phyloP scores from a whole-genome alignment of 768 basidiomycete genomes.

The Paxillus rubicundulus region DNA sequence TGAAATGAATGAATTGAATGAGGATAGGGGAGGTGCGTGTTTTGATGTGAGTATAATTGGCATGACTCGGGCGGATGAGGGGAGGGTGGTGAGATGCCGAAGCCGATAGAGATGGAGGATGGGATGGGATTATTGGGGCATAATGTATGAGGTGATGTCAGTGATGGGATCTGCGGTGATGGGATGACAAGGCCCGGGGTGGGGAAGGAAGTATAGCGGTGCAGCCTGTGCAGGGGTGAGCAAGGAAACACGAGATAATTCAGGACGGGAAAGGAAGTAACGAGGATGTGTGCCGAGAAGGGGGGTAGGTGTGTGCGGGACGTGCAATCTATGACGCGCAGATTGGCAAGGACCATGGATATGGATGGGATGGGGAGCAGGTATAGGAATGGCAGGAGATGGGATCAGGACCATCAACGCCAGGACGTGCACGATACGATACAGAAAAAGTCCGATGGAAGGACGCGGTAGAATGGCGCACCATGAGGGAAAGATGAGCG shows the following conservation, averaged over 20 bases:
- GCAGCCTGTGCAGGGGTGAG: not conserved
- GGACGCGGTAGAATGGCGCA: constrained; percentile 14
- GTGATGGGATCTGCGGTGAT: constrained; percentile 22
- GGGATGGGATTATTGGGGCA: not conserved
- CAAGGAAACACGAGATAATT: not conserved
- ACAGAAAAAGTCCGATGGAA: constrained; percentile 7
- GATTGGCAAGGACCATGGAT: constrained; percentile 2
- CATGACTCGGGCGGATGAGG: not conserved
- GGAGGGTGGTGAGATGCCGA: not conserved
- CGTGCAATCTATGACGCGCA: constrained; percentile 12
- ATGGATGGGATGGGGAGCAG: constrained; percentile 1
- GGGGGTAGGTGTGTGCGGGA: not conserved
- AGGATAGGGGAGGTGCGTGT: not conserved
- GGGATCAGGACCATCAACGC: not conserved
- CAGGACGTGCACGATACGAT: not conserved
- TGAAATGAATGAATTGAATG: not conserved
- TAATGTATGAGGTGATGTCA: constrained; percentile 11
- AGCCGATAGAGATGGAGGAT: constrained; percentile 1
- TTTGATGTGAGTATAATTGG: not conserved
- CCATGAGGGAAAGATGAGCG: constrained; percentile 17
- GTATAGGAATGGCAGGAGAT: not conserved
- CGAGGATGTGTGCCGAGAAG: not conserved
- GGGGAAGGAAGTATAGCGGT: not conserved
- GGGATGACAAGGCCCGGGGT: constrained; percentile 1
- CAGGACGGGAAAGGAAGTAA: not conserved